These are phyloP conservation scores for Alternaria consortialis DNA, from an alignment of 2,329 filamentous ascomycete species.

Conservation along the genomic window DNA sequence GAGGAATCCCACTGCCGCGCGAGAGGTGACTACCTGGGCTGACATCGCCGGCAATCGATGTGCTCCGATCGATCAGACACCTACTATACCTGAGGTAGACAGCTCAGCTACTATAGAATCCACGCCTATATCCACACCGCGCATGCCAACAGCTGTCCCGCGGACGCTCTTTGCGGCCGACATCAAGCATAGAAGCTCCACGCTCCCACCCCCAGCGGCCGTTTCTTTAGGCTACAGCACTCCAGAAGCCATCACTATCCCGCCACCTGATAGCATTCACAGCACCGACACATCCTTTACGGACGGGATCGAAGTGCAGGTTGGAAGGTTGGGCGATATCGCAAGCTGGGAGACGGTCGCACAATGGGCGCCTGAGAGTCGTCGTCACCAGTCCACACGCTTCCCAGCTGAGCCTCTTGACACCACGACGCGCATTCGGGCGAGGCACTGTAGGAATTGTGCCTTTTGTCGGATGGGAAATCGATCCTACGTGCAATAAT, in stretches of 20 bases:
- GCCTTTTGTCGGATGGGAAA: slow-evolving; percentile 20
- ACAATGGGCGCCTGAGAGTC: neutral
- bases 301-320: neutral
- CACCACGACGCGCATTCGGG: slow-evolving; percentile 14
- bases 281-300: neutral
- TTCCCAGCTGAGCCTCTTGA: slow-evolving; percentile 2
- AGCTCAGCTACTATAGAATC: neutral
- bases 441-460: slow-evolving; percentile 18
- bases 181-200: neutral
- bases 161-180: neutral
- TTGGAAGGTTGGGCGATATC: neutral
- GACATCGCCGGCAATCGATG: slow-evolving; percentile 7
- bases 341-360: neutral
- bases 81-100: neutral
- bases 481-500: neutral
- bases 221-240: neutral
- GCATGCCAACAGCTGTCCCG: neutral
- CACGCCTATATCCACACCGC: neutral
- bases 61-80: neutral
- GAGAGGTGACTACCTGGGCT: slow-evolving; percentile 19
- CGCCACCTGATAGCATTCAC: neutral
- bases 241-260: neutral
- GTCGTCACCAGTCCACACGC: neutral
- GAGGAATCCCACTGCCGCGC: neutral
- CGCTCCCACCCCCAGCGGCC: neutral